Evolutionary conservation across 495 filamentous ascomycete genomes (phyloP).

Genomic region (Aspergillus nanangensis): DNA sequence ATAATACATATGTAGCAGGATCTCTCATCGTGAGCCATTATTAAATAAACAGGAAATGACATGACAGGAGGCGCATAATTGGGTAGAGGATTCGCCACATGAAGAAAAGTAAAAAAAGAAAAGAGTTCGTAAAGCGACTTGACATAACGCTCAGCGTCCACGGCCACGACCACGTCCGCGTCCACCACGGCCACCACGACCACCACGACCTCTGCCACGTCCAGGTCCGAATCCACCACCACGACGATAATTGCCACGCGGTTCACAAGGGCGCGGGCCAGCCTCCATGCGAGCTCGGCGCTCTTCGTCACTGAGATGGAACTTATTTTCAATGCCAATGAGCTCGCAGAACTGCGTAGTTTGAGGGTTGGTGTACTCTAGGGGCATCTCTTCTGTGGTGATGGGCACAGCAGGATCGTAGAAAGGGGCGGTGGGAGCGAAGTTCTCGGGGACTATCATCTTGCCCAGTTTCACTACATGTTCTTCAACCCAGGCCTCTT

Average conservation of each 20-base stretch:
- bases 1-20: too few relatives aligned
- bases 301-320: conserved; percentile 67
- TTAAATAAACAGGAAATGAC: too few relatives aligned
- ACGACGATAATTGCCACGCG: conserved; percentile 9
- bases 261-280: conserved; percentile 24
- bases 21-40: too few relatives aligned
- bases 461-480: conserved; percentile 57
- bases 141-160: not conserved
- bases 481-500: conserved; percentile 71
- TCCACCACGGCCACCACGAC: conserved; percentile 17
- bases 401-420: conserved; percentile 46
- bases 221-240: conserved; percentile 14
- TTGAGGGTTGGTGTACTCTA: conserved; percentile 80
- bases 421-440: conserved; percentile 67
- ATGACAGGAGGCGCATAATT: too few relatives aligned
- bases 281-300: conserved; percentile 43
- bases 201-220: conserved; percentile 14
- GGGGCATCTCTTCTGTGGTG: conserved; percentile 46
- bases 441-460: conserved; percentile 69
- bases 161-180: conserved; percentile 8
- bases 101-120: too few relatives aligned
- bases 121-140: not conserved
- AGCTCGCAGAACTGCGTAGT: conserved; percentile 73
- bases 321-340: conserved; percentile 71
- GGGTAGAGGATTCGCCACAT: too few relatives aligned